Conservation (phyloP, 768 basidiomycete species). For the Terana coerulea region DNA sequence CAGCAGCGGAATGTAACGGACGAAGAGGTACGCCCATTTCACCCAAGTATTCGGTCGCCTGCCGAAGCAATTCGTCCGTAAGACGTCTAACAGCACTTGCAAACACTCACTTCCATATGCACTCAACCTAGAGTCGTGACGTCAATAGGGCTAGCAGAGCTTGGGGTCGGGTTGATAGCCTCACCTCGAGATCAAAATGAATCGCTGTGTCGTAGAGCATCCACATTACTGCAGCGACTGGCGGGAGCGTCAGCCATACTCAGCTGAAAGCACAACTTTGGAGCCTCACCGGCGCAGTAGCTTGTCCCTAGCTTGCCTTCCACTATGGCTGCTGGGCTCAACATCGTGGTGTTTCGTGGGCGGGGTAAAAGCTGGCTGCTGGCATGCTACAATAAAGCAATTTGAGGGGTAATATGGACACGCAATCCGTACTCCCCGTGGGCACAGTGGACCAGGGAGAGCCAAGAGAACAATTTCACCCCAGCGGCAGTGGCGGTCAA, state of each 20-base stretch:
- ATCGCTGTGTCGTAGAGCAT: conserved; percentile 14
- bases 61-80: too few relatives aligned
- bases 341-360: not conserved
- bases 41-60: conserved; percentile 14
- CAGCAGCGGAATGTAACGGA: conserved; percentile 12
- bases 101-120: conserved; percentile 8
- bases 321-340: not conserved
- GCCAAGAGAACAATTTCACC: too few relatives aligned
- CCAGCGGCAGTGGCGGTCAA: too few relatives aligned
- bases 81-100: not conserved
- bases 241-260: conserved; percentile 17
- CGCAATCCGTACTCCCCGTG: too few relatives aligned
- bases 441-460: too few relatives aligned
- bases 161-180: too few relatives aligned
- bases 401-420: too few relatives aligned
- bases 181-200: conserved; percentile 14
- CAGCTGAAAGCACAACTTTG: not conserved
- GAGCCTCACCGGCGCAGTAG: conserved; percentile 2
- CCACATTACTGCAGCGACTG: conserved; percentile 30
- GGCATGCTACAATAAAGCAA: too few relatives aligned
- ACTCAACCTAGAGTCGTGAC: conserved; percentile 1
- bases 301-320: conserved; percentile 5
- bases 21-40: conserved; percentile 12
- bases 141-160: not conserved
- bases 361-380: not conserved